phyloP scores from a whole-genome alignment of 768 basidiomycete genomes.

The Suillus weaverae region DNA sequence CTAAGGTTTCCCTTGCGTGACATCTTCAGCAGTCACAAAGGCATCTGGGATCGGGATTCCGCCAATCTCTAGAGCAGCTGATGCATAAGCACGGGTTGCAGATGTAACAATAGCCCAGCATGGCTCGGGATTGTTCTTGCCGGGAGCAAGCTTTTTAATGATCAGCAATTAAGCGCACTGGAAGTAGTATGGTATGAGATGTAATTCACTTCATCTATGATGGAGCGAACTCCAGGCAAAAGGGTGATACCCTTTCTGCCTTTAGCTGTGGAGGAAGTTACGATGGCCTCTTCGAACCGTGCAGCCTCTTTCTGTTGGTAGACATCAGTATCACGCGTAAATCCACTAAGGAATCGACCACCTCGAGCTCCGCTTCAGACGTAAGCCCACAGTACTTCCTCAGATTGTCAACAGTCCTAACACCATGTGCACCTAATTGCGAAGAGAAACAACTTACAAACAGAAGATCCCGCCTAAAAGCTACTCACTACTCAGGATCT shows the following conservation, averaged over 20 bases:
- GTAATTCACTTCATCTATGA: slow-evolving; percentile 53
- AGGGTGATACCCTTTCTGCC: slow-evolving; percentile 64
- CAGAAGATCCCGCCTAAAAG: slow-evolving; percentile 8
- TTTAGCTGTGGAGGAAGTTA: slow-evolving; percentile 54
- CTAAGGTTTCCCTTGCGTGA: slow-evolving; percentile 79
- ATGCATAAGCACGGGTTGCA: slow-evolving; percentile 77
- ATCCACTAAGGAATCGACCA: slow-evolving; percentile 26
- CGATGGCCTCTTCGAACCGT: slow-evolving; percentile 80
- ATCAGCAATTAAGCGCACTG: slow-evolving; percentile 35
- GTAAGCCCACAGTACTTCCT: slow-evolving; percentile 66
- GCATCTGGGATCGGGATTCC: slow-evolving; percentile 69
- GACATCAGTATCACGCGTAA: slow-evolving; percentile 8
- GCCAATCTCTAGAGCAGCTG: slow-evolving; percentile 64
- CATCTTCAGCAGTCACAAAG: slow-evolving; percentile 84
- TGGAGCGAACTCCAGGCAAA: slow-evolving; percentile 68
- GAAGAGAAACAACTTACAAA: neutral
- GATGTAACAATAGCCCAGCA: slow-evolving; percentile 89
- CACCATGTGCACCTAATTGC: slow-evolving; percentile 69
- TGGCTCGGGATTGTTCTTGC: slow-evolving; percentile 47
- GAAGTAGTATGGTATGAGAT: neutral
- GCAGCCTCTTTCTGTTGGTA: slow-evolving; percentile 58
- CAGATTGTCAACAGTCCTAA: slow-evolving; percentile 83
- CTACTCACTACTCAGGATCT: slow-evolving; percentile 62
- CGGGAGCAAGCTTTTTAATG: slow-evolving; percentile 28
- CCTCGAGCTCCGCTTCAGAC: slow-evolving; percentile 70